Evolutionary conservation across 192 early-diverging fungal genomes (phyloP), one percentile per base, ranked within the genome.

Genomic region (Chytriomyces sp.): DNA sequence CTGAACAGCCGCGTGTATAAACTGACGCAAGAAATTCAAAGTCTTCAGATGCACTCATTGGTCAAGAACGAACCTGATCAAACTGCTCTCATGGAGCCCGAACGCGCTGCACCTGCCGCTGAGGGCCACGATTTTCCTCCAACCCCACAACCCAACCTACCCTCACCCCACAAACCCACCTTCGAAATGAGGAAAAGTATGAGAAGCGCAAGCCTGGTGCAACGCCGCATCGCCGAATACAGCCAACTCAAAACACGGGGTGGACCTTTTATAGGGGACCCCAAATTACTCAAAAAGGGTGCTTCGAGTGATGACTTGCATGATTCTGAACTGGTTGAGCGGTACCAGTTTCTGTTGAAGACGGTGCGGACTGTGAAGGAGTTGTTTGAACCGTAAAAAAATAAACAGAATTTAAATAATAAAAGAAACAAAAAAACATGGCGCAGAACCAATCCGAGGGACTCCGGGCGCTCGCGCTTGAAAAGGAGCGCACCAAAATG

Each of bases 401-500:
- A 35, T 35, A 35, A 35, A 35, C 0, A 35, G 35, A 57, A 13
- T 57, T 57, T 11, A 57, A 0, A 57, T 20, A 57, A n/a, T 53
- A 20, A 57, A 4, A 57, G 5, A 57, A 57, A 57, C 20, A 57
- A 57, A 57, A 57, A 57, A 57, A 57, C 13, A 72, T 43, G 59
- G 28, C 57, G 24, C 26, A 68, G 16, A 68, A 47, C 44, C 67
- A 43, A n/a, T 13, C 35, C 44, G 79, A 85, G 67, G 83, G 67
- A 10, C 35, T 64, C 43, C 89, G 91, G 4, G 89, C 88, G 20
- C 72, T 83, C 10, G 84, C 84, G 68, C 87, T 95, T 50, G 92
- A 93, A 67, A 93, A 90, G 78, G 81, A 91, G 53, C 85, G 94
- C 24, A 85, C 86, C 28, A 83, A 85, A 69, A 93, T 94, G 81